These are phyloP conservation scores for Rhizoctonia solani DNA, from an alignment of 1,284 basidiomycete genomes.

Conservation along the genomic window DNA sequence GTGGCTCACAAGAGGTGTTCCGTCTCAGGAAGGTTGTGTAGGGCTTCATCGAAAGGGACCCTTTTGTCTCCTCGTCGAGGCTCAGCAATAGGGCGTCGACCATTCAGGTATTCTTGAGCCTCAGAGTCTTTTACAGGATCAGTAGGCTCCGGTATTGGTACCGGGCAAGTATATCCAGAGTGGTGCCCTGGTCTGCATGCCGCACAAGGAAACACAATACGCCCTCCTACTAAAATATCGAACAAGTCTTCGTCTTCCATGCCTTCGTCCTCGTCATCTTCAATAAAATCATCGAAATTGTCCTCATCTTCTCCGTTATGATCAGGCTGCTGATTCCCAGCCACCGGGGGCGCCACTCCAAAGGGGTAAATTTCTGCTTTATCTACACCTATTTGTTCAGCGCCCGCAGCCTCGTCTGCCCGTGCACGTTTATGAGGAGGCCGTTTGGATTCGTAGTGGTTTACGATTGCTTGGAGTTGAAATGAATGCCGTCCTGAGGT, in stretches of 20 bases:
- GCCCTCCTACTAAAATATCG: conserved; percentile 16
- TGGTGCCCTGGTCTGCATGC: conserved; percentile 26
- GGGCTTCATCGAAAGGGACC: neutral
- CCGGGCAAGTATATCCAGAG: conserved; percentile 24
- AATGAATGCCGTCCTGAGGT: conserved; percentile 29
- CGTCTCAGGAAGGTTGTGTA: neutral
- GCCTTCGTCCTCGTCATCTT: conserved; percentile 22
- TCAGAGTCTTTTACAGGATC: conserved; percentile 13
- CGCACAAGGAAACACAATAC: conserved; percentile 33
- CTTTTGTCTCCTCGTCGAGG: conserved; percentile 3
- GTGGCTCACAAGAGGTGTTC: conserved; percentile 1
- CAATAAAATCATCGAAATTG: neutral
- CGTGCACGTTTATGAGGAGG: conserved; percentile 16
- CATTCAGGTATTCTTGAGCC: conserved; percentile 5
- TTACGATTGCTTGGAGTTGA: conserved; percentile 31
- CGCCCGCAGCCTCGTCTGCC: neutral
- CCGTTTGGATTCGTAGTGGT: conserved; percentile 32
- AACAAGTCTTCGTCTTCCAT: conserved; percentile 14
- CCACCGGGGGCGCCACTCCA: neutral
- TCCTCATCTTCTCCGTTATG: conserved; percentile 38
- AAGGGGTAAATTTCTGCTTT: conserved; percentile 29
- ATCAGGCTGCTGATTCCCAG: neutral
- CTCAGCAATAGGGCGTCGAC: neutral
- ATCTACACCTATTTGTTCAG: neutral
- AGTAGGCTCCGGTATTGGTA: conserved; percentile 29